Evolutionary conservation across 2,329 filamentous ascomycete genomes (phyloP), one percentile per base, ranked within the genome.

Genomic region (Aspergillus fumigatus): DNA sequence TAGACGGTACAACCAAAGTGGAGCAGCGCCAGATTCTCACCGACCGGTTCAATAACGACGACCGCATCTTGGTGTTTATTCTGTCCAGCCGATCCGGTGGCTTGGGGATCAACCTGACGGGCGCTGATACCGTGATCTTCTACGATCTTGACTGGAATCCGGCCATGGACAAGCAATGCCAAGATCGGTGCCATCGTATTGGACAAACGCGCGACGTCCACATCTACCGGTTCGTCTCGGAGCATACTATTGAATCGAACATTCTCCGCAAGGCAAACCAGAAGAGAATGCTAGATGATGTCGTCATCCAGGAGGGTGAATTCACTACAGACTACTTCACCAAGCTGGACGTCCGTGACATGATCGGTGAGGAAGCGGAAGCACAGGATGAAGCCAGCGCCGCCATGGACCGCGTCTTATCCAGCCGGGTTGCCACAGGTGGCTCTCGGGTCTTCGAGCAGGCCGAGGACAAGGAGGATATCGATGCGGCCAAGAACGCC

Each of bases 101-200:
- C 54, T 80, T 99, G 0, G 94, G 94, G 56, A 96, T 99, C 78
- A 99, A 99, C 67, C 81, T 99, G 47, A 97, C 93, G 0, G 94
- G 94, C 50, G 94, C 94, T 4, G 94, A 97, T 72, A 96, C 92
- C 0, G 94, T 99, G 67, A 97, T 99, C 63, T 99, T 99, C 74
- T 99, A 97, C 75, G 94, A 99, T 69, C 87, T 97, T 58, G 94
- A 99, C 72, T 99, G 95, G 95, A 99, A 99, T 67, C 94, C 94
- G 0, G 94, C 95, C 52, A 99, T 99, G 94, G 94, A 99, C 78
- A 96, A 96, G 74, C 94, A 99, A 74, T 99, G 94, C 68, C 95
- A 99, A 76, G 95, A 99, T 72, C 86, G 94, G 67, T 95, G 91
- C 67, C 94, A 99, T 76, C 90, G 94, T 63, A 99, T 99, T 64